A percentile compares a stretch with the other conserved stretches of the same genome.
Conservation (phyloP, 2,329 filamentous ascomycete genomes). For the Fusarium graminum region DNA sequence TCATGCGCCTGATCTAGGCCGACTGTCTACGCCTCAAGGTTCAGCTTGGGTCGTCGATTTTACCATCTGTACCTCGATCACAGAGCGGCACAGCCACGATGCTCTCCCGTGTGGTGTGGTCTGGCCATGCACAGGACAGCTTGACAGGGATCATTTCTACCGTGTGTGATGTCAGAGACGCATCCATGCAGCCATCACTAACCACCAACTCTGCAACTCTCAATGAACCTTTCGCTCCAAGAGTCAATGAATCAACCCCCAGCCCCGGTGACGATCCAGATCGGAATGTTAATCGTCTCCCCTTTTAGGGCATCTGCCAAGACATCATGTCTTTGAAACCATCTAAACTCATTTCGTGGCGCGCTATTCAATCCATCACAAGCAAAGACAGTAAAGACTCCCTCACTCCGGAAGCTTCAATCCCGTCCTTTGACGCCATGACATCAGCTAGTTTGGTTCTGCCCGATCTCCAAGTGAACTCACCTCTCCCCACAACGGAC, state of each 20-base stretch:
- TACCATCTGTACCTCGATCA: conserved; percentile 3
- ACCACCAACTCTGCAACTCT: background rate
- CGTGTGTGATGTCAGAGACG: conserved; percentile 40
- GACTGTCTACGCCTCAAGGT: conserved; percentile 6
- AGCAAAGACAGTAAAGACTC: conserved; percentile 12
- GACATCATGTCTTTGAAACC: conserved; percentile 11
- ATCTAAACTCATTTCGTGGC: conserved; percentile 31
- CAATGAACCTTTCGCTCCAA: background rate
- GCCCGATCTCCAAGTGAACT: conserved; percentile 24
- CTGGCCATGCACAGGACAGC: conserved; percentile 23
- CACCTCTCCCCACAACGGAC: conserved; percentile 10
- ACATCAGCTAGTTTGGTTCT: conserved; percentile 31
- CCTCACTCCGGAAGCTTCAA: conserved; percentile 22
- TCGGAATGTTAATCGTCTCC: conserved; percentile 40
- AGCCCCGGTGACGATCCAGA: conserved; percentile 30
- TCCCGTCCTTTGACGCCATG: conserved; percentile 33
- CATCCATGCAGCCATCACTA: conserved; percentile 14
- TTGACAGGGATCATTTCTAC: conserved; percentile 32
- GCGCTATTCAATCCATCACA: conserved; percentile 16
- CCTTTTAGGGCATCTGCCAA: conserved; percentile 28
- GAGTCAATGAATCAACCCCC: conserved; percentile 38
- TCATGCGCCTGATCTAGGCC: conserved; percentile 16
- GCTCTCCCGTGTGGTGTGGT: conserved; percentile 12
- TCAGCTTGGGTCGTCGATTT: conserved; percentile 33
- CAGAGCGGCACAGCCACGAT: conserved; percentile 36